Base-by-base conservation (phyloP, 2,329 filamentous ascomycete species). In the Dactylonectria macrodidyma region DNA sequence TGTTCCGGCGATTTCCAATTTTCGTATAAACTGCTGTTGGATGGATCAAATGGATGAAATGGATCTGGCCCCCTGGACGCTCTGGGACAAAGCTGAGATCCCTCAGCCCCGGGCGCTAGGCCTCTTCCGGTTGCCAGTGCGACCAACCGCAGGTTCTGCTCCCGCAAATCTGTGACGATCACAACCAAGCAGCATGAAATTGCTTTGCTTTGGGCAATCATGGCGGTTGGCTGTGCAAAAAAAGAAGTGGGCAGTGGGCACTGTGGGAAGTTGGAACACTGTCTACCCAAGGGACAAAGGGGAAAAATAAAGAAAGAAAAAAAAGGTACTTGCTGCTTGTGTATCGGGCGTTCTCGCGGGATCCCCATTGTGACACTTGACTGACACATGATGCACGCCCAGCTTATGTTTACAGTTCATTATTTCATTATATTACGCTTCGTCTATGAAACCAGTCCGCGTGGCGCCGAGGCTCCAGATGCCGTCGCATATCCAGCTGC, bases 391-490 rank as follows among this genome's bases (percentile, higher is more conserved):
- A 5, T n/a, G 3, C 2, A n/a, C n/a, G 2, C 11, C 3, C 36
- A 38, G 36, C 11, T 38, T 9, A 38, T 19, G 19, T 19, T 38
- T 38, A 12, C 9, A 38, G 36, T 10, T 10, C 36, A 38, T 38
- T 38, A 38, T 14, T 6, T 10, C 4, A n/a, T 19, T 19, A 19
- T 19, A 22, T 34, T 34, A 5, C 9, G 16, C 41, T 44, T 34
- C 26, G n/a, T 34, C 50, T 19, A 10, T 22, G 52, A 41, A 54
- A 41, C 74, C 74, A 22, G 57, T 74, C 41, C 66, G 70, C 7
- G 63, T 58, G 24, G 61, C 57, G 33, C 75, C 76, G 14, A 77
- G 30, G 50, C 73, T 73, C 76, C 75, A 78, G 26, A 77, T 74
- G 3, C 46, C 69, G 46, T 77, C 75, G 19, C 73, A 77, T 47